phyloP scores from a whole-genome alignment of 371 early-diverging fungal species.

The Syncephalastrum racemosum region DNA sequence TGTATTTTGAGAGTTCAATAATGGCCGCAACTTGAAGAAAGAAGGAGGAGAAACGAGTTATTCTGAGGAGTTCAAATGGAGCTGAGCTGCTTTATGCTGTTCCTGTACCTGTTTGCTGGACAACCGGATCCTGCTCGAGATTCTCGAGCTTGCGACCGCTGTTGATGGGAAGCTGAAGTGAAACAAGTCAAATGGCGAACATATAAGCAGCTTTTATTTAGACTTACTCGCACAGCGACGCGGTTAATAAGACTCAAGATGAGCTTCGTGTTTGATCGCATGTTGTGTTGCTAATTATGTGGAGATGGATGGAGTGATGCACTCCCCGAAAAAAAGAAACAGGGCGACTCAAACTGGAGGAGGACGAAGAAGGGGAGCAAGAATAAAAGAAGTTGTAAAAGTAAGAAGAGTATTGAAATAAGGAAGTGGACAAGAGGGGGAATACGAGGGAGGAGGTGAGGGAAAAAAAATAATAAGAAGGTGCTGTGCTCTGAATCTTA shows the following conservation, averaged over 20 bases:
- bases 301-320: too few relatives aligned
- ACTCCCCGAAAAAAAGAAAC: too few relatives aligned
- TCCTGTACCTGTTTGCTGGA: conserved; percentile 58
- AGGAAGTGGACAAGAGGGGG: too few relatives aligned
- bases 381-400: too few relatives aligned
- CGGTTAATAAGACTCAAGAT: conserved; percentile 53
- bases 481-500: too few relatives aligned
- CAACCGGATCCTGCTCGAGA: conserved; percentile 65
- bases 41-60: conserved; percentile 5
- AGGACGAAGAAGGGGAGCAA: too few relatives aligned
- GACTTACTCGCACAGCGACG: conserved; percentile 50
- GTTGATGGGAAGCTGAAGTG: conserved; percentile 58
- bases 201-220: not conserved
- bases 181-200: not conserved
- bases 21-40: conserved; percentile 50
- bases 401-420: too few relatives aligned
- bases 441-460: too few relatives aligned
- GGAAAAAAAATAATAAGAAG: too few relatives aligned
- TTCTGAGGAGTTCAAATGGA: conserved; percentile 1
- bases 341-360: too few relatives aligned
- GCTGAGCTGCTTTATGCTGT: not conserved
- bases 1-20: conserved; percentile 64
- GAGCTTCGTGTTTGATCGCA: conserved; percentile 50
- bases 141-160: conserved; percentile 55
- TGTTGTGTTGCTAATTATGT: conserved; percentile 3